Conservation (phyloP, 1,284 basidiomycete genomes). For the Mycena sp. region DNA sequence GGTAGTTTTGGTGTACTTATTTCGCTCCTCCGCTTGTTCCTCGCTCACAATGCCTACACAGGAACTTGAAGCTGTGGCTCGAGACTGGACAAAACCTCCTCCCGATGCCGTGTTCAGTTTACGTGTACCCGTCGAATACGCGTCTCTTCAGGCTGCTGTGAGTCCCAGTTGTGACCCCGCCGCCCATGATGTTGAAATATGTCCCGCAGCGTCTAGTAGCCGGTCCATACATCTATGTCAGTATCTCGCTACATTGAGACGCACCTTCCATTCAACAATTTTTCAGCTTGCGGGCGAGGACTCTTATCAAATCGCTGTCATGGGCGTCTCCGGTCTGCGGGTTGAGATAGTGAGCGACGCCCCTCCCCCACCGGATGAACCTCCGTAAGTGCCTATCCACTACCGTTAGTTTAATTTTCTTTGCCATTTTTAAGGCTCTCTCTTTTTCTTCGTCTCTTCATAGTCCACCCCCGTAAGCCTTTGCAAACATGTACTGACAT, state of each 20-base stretch:
- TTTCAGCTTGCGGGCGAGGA: constrained; percentile 79
- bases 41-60: constrained; percentile 40
- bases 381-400: constrained; percentile 65
- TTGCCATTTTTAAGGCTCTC: constrained; percentile 18
- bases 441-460: constrained; percentile 43
- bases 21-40: constrained; percentile 34
- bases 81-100: constrained; percentile 85
- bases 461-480: constrained; percentile 75
- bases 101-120: constrained; percentile 77
- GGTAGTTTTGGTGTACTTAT: constrained; percentile 59
- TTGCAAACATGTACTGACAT: constrained; percentile 14
- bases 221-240: constrained; percentile 81
- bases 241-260: constrained; percentile 33
- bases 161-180: constrained; percentile 36
- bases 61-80: constrained; percentile 81
- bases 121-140: constrained; percentile 83
- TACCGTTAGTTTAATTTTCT: constrained; percentile 19
- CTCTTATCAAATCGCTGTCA: constrained; percentile 83
- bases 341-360: constrained; percentile 85
- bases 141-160: constrained; percentile 81
- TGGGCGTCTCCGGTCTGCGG: constrained; percentile 78
- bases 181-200: neutral
- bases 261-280: constrained; percentile 19
- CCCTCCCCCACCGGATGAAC: constrained; percentile 81
- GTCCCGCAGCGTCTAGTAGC: constrained; percentile 70